These are phyloP conservation scores for Metarhizium rileyi DNA, from an alignment of 2,329 filamentous ascomycete species.

Conservation along the genomic window DNA sequence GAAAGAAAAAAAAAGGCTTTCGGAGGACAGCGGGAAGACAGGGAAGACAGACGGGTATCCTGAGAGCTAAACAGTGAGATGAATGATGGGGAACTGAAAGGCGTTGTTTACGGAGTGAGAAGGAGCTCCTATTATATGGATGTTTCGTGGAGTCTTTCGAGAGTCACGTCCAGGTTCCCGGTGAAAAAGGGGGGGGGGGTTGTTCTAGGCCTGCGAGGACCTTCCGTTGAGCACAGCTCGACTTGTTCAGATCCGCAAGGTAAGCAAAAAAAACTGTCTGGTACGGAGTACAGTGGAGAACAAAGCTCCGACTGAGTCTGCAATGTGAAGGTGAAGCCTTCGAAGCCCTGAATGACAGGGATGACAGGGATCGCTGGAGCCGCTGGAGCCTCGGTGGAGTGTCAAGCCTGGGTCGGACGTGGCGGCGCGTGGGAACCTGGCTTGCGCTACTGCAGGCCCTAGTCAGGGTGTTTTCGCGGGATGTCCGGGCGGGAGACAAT, in stretches of 20 bases:
- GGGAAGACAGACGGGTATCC: background rate
- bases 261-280: background rate
- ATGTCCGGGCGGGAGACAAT: slow-evolving; percentile 1
- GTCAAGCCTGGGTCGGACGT: slow-evolving; percentile 5
- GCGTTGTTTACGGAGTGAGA: background rate
- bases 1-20: background rate
- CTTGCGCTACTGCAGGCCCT: background rate
- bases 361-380: background rate
- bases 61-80: background rate
- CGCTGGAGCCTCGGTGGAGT: slow-evolving; percentile 1
- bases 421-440: slow-evolving; percentile 1
- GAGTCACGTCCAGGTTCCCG: background rate
- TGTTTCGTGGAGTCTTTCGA: background rate
- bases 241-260: background rate
- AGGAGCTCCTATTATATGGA: background rate
- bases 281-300: background rate
- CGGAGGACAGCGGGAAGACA: background rate
- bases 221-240: background rate
- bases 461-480: background rate
- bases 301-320: background rate
- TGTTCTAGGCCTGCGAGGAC: background rate
- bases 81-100: background rate
- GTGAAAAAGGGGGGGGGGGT: too few relatives aligned
- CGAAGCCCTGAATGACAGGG: background rate
- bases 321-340: too few relatives aligned